These are phyloP conservation scores for Trichoderma breve DNA, from an alignment of 2,329 filamentous ascomycete species.

Conservation along the genomic window DNA sequence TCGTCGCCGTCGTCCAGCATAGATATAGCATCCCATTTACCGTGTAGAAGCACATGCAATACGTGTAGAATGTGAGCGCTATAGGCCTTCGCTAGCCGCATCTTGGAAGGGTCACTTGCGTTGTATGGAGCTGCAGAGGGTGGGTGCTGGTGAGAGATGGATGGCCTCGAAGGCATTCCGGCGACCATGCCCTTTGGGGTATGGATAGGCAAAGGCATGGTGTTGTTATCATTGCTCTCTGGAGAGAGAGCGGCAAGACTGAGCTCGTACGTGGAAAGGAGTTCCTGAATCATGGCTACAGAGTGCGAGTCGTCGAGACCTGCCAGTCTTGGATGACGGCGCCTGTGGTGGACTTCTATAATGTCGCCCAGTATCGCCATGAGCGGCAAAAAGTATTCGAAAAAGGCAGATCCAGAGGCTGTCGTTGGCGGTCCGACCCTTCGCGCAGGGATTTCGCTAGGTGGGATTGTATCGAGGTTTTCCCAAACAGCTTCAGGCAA, in stretches of 20 bases:
- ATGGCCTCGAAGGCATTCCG: slow-evolving; percentile 16
- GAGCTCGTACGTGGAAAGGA: slow-evolving; percentile 39
- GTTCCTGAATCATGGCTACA: slow-evolving; percentile 35
- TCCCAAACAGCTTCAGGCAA: slow-evolving; percentile 43
- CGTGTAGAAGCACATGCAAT: slow-evolving; percentile 47
- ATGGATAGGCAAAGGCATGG: slow-evolving; percentile 9
- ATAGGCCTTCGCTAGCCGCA: slow-evolving; percentile 45
- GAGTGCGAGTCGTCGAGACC: slow-evolving; percentile 35
- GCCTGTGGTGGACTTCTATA: slow-evolving; percentile 45
- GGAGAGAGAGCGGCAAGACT: slow-evolving; percentile 36
- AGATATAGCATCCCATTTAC: slow-evolving; percentile 49
- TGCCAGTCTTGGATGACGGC: slow-evolving; percentile 44
- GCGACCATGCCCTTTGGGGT: not conserved
- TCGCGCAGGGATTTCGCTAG: slow-evolving; percentile 33
- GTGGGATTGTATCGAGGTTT: slow-evolving; percentile 35
- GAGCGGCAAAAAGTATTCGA: slow-evolving; percentile 50
- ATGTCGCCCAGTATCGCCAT: slow-evolving; percentile 50
- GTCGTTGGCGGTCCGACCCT: slow-evolving; percentile 39
- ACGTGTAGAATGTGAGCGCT: slow-evolving; percentile 49
- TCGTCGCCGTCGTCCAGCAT: slow-evolving; percentile 49
- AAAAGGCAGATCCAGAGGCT: slow-evolving; percentile 44
- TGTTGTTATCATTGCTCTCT: slow-evolving; percentile 23
- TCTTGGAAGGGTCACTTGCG: slow-evolving; percentile 31
- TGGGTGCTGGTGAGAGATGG: slow-evolving; percentile 21
- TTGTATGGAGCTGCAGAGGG: slow-evolving; percentile 18